Percentiles rank a stretch among this genome's conserved stretches.
phyloP scores from a whole-genome alignment of 768 basidiomycete genomes.

The Fistulinella prunicolor region DNA sequence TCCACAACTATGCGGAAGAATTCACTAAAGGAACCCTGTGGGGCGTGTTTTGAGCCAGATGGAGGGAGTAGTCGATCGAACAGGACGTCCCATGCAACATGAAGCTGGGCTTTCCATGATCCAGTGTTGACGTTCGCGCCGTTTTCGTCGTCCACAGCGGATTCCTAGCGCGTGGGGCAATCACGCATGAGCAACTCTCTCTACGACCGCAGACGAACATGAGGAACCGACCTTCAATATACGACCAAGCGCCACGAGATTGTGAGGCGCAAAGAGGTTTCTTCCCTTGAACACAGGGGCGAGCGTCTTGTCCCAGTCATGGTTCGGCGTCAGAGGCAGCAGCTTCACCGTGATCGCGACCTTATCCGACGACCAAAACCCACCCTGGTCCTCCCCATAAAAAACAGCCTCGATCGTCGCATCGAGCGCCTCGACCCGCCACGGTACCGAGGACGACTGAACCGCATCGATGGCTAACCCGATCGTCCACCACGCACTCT shows the following conservation, averaged over 20 bases:
- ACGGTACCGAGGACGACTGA: constrained; percentile 54
- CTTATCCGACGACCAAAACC: constrained; percentile 83
- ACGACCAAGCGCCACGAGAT: constrained; percentile 67
- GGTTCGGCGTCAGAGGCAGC: constrained; percentile 55
- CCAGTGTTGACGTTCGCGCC: constrained; percentile 48
- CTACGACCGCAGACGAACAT: neutral
- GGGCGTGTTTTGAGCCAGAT: constrained; percentile 31
- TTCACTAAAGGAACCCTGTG: constrained; percentile 74
- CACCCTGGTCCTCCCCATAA: constrained; percentile 10
- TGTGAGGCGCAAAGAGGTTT: constrained; percentile 65
- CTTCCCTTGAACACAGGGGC: constrained; percentile 74
- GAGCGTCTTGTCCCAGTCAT: constrained; percentile 65
- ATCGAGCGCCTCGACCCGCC: constrained; percentile 67
- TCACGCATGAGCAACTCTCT: constrained; percentile 8
- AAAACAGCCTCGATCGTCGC: constrained; percentile 52
- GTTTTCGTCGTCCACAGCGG: constrained; percentile 53
- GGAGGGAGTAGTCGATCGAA: constrained; percentile 69
- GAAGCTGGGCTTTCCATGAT: constrained; percentile 86
- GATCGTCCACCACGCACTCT: constrained; percentile 88
- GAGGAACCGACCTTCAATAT: constrained; percentile 68
- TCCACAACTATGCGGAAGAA: constrained; percentile 92
- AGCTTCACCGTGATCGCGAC: constrained; percentile 75
- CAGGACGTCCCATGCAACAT: constrained; percentile 88
- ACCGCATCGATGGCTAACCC: constrained; percentile 60
- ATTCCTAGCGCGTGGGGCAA: constrained; percentile 44